A percentile compares a stretch with the other conserved stretches of the same genome.
These are phyloP conservation scores for Trypanosomatidae sp. DNA, from an alignment of 208 protist genomes.

Conservation along the genomic window DNA sequence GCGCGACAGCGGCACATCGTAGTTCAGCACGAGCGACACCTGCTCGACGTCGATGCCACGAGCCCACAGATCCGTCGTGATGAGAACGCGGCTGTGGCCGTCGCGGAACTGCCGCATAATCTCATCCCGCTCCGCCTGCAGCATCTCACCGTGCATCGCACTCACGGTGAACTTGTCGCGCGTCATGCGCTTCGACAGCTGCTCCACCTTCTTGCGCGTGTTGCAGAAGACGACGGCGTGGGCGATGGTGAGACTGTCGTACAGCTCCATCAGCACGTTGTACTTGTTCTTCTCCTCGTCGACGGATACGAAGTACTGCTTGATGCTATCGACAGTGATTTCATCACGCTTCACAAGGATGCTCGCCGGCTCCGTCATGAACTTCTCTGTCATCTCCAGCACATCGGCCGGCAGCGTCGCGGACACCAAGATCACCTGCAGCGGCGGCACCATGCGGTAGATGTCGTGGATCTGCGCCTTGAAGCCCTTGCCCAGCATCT, in stretches of 20 bases:
- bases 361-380: slow-evolving; percentile 98
- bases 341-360: slow-evolving; percentile 99
- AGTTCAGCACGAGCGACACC: slow-evolving; percentile 99
- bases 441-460: slow-evolving; percentile 92
- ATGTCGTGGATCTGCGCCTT: slow-evolving; percentile 99
- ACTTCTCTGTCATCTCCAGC: slow-evolving; percentile 96
- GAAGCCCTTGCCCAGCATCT: slow-evolving; percentile 99
- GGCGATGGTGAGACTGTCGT: slow-evolving; percentile 98
- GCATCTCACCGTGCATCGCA: slow-evolving; percentile 97
- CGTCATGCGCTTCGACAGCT: slow-evolving; percentile 96
- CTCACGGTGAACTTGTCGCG: slow-evolving; percentile 96
- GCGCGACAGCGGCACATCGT: slow-evolving; percentile 94
- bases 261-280: slow-evolving; percentile 98
- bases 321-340: slow-evolving; percentile 97
- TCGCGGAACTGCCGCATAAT: slow-evolving; percentile 98
- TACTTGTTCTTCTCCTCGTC: slow-evolving; percentile 99
- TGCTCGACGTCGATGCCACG: slow-evolving; percentile 96
- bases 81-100: slow-evolving; percentile 96
- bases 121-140: slow-evolving; percentile 97
- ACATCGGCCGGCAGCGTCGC: slow-evolving; percentile 91
- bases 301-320: slow-evolving; percentile 98
- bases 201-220: slow-evolving; percentile 98
- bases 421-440: slow-evolving; percentile 91
- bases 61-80: slow-evolving; percentile 98
- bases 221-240: slow-evolving; percentile 99